Conservation (phyloP, 2,329 filamentous ascomycete species). For the Penicillium sp. region DNA sequence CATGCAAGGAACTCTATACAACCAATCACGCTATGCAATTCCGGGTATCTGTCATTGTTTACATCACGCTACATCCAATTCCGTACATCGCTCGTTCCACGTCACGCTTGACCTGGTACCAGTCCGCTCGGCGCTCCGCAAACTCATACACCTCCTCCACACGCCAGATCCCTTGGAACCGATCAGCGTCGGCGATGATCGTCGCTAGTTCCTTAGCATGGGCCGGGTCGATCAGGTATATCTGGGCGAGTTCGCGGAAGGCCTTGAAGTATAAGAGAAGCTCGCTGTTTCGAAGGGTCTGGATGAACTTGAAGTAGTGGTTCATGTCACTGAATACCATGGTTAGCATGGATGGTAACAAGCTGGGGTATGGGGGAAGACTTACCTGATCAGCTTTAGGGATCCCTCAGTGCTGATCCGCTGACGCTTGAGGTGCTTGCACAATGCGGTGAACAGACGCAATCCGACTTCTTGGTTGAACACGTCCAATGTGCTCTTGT, state of each 20-base stretch:
- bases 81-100: conserved; percentile 98
- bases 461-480: conserved; percentile 98
- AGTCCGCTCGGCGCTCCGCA: conserved; percentile 89
- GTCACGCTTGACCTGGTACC: conserved; percentile 83
- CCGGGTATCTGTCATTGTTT: conserved; percentile 30
- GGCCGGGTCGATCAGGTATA: conserved; percentile 83
- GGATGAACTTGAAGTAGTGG: conserved; percentile 83
- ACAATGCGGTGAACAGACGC: conserved; percentile 84
- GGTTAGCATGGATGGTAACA: neutral
- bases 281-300: conserved; percentile 77
- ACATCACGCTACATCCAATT: conserved; percentile 86
- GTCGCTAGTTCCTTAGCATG: conserved; percentile 94
- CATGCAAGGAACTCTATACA: conserved; percentile 8
- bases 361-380: neutral
- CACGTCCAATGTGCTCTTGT: conserved; percentile 97
- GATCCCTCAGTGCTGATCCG: conserved; percentile 86
- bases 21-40: conserved; percentile 19
- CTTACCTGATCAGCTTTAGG: conserved; percentile 77
- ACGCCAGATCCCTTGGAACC: conserved; percentile 88
- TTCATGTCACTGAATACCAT: conserved; percentile 75
- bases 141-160: conserved; percentile 98
- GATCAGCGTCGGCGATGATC: conserved; percentile 87
- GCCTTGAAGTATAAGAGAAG: conserved; percentile 89
- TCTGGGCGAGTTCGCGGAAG: conserved; percentile 87
- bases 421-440: conserved; percentile 97